phyloP scores from a whole-genome alignment of 2,329 filamentous ascomycete species.

The Hypoxylon sp. region DNA sequence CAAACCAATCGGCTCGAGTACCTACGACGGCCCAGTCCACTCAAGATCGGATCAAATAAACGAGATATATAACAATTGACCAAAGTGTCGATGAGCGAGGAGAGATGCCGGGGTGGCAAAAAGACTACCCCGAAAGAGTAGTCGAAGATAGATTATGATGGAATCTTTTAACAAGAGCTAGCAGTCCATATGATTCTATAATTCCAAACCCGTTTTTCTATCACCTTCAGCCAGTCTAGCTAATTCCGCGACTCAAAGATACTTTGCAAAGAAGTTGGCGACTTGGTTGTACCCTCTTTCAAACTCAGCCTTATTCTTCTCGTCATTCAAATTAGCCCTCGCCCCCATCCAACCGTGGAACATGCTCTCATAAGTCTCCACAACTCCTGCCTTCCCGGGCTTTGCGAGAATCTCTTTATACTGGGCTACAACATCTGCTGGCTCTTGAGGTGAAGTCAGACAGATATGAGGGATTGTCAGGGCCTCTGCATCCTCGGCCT shows the following conservation, averaged over 20 bases:
- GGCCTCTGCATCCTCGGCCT: constrained; percentile 18
- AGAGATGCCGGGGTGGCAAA: not conserved
- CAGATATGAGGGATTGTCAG: constrained; percentile 18
- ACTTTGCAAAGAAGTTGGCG: constrained; percentile 54
- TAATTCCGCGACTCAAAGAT: constrained; percentile 47
- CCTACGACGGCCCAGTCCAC: too few species aligned
- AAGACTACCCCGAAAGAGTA: constrained; percentile 1
- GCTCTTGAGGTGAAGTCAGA: constrained; percentile 18
- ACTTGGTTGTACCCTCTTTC: constrained; percentile 58
- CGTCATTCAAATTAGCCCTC: constrained; percentile 55
- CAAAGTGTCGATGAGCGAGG: constrained; percentile 1
- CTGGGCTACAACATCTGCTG: constrained; percentile 47
- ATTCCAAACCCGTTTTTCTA: too few species aligned
- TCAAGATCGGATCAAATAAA: constrained; percentile 8
- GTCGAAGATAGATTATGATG: constrained; percentile 18
- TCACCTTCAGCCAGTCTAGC: too few species aligned
- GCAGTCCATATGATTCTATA: too few species aligned
- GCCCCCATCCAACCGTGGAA: constrained; percentile 69
- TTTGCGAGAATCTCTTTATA: constrained; percentile 54
- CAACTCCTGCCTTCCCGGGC: constrained; percentile 51
- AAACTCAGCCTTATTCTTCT: constrained; percentile 57
- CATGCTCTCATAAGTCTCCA: constrained; percentile 51
- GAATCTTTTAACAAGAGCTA: too few species aligned
- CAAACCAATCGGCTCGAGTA: constrained; percentile 1
- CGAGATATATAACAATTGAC: constrained; percentile 48